These are phyloP conservation scores for Angomonas ambiguus DNA, from an alignment of 208 protist species.

Conservation along the genomic window DNA sequence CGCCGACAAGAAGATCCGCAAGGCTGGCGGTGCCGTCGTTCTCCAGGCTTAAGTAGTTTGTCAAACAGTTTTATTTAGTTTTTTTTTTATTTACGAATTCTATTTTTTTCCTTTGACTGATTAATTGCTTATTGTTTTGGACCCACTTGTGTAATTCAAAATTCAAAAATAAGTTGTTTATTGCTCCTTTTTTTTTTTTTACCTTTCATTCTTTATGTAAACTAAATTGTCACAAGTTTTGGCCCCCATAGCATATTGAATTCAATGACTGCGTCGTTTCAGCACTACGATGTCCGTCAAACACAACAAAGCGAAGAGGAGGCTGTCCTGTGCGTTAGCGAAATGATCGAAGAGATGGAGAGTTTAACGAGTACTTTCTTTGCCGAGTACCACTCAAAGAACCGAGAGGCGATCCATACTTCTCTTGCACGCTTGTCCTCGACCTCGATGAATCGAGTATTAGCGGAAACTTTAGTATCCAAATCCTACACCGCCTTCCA, in stretches of 20 bases:
- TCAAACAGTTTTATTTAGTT: constrained; percentile 15
- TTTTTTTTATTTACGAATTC: constrained; percentile 14
- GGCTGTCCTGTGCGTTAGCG: background rate
- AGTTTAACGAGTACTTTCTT: background rate
- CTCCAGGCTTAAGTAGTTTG: constrained; percentile 91
- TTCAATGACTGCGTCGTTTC: too few relatives aligned
- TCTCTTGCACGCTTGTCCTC: background rate
- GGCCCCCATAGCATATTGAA: too few relatives aligned
- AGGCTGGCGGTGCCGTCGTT: constrained; percentile 97
- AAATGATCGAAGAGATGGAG: background rate
- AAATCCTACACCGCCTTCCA: constrained; percentile 19
- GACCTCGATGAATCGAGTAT: background rate
- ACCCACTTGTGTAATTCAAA: background rate
- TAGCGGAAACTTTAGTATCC: constrained; percentile 19
- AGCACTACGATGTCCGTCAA: too few relatives aligned
- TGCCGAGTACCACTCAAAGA: background rate
- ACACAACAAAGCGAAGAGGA: background rate
- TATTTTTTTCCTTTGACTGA: background rate
- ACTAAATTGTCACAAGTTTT: too few relatives aligned
- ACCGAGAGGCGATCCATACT: background rate
- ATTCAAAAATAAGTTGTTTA: background rate
- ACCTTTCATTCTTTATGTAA: constrained; percentile 4
- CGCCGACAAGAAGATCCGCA: constrained; percentile 99
- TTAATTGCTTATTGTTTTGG: background rate
- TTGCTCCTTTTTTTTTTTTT: constrained; percentile 13